A percentile compares a stretch with the other conserved stretches of the same genome.
Conservation (phyloP, 1,284 basidiomycete species). For the Taiwanofungus camphoratus region DNA sequence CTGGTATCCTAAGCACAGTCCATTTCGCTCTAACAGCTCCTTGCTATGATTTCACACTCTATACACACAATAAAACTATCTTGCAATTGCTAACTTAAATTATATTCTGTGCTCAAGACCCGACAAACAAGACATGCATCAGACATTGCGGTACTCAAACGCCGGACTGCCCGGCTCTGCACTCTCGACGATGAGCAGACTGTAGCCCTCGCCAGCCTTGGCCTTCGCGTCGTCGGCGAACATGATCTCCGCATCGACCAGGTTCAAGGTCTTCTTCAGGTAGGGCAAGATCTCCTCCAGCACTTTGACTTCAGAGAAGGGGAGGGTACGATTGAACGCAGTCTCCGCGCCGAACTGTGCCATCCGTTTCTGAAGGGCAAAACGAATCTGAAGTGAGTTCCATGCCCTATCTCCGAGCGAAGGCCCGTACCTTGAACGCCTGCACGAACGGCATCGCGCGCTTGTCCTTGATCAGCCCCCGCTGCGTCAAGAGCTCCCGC, state of each 20-base stretch:
- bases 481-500: slow-evolving; percentile 60
- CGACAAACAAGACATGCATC: not conserved
- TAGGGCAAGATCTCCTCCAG: slow-evolving; percentile 74
- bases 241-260: slow-evolving; percentile 68
- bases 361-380: slow-evolving; percentile 70
- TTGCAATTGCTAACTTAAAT: too few relatives aligned
- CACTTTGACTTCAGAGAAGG: slow-evolving; percentile 84
- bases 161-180: slow-evolving; percentile 87
- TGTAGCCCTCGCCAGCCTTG: slow-evolving; percentile 47
- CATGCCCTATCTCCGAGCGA: not conserved
- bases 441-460: slow-evolving; percentile 94
- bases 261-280: slow-evolving; percentile 77
- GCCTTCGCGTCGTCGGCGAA: slow-evolving; percentile 67
- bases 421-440: slow-evolving; percentile 73
- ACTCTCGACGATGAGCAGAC: slow-evolving; percentile 66
- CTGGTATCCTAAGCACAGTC: too few relatives aligned
- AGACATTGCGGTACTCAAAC: slow-evolving; percentile 78
- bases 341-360: slow-evolving; percentile 71
- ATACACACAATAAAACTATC: too few relatives aligned
- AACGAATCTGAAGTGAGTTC: too few relatives aligned
- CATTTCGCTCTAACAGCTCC: too few relatives aligned
- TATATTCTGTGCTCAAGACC: too few relatives aligned
- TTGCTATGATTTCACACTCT: too few relatives aligned
- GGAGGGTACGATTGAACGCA: slow-evolving; percentile 84
- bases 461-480: slow-evolving; percentile 95